These are phyloP conservation scores for Malus domestica DNA, from an alignment of 306 rosid genomes.

Conservation along the genomic window ASM211411v1 NC_041803.1:49776001-49776500, in stretches of 20 bases:
- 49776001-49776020: slow-evolving; percentile 40
- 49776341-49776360: background rate
- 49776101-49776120: background rate
- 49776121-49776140: background rate
- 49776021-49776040: slow-evolving; percentile 31
- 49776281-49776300: slow-evolving; percentile 19
- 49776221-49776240: background rate
- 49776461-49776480: too few relatives aligned
- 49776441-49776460: too few relatives aligned
- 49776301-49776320: slow-evolving; percentile 11
- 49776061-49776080: slow-evolving; percentile 18
- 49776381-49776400: background rate
- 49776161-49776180: background rate
- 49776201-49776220: slow-evolving; percentile 3
- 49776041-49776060: slow-evolving; percentile 68
- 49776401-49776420: background rate
- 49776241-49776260: slow-evolving; percentile 8
- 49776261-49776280: slow-evolving; percentile 13
- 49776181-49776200: slow-evolving; percentile 16
- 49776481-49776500: rapidly evolving
- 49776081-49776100: background rate
- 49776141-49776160: slow-evolving; percentile 12
- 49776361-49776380: background rate
- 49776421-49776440: too few relatives aligned
- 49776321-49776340: background rate